Evolutionary conservation across 495 filamentous ascomycete species (phyloP), one percentile per base, ranked within the genome.

Genomic region (Sphaerosporella brunnea): DNA sequence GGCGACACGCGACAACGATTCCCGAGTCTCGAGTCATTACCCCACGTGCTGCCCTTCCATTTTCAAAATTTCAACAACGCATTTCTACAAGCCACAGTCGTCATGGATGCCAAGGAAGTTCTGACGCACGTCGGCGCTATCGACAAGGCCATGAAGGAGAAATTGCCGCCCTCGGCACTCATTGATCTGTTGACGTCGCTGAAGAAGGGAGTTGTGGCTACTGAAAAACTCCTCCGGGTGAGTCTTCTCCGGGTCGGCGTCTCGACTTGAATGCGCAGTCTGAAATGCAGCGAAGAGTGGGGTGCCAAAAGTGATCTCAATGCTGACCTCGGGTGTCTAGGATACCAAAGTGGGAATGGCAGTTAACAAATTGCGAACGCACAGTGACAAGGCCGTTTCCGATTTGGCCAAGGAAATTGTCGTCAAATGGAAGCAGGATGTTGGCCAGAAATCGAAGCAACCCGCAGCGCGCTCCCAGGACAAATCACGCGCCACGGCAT

Each of bases 331-430:
- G 8, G 23, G 41, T 25, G 24, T 69, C 23, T 64, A 86, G 65
- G 77, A 79, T n/a, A 96, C 88, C 18, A 84, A 80, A 52, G 84
- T 93, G 39, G 90, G 90, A 51, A 78, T 93, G 54, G 72, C 82
- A 2, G 81, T 96, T 51, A 86, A 88, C 63, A 83, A 80, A 57
- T 72, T 85, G 48, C 79, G 86, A 57, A 67, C 71, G 24, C 75
- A 87, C 68, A 65, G 74, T 42, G 73, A 87, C 54, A 77, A 78
- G 47, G 76, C 81, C n/a, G 77, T 95, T 36, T 77, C 77, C 4
- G 70, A 71, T 4, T 66, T 82, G 36, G 79, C 87, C 2, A 68
- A 67, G 48, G 82, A 90, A 51, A 83, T 96, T 43, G 84, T 97
- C 16, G 69, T 69, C 34, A 87, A 83, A 56, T 97, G 90, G 90